phyloP scores from a whole-genome alignment of 352 stramenopile species.

The Globisporangium orthogonon region DNA sequence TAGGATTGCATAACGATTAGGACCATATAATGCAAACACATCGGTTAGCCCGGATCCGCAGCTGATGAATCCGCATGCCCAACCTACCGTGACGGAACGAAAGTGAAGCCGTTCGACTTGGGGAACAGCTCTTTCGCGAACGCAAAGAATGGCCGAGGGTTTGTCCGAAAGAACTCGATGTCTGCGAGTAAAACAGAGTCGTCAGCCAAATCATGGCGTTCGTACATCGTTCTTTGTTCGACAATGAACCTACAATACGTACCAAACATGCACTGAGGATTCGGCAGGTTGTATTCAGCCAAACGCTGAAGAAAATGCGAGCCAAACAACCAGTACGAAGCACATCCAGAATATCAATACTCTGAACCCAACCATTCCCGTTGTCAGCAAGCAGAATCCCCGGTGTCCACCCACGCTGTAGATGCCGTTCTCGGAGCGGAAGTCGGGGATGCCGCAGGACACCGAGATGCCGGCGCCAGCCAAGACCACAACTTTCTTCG shows the following conservation, averaged over 20 bases:
- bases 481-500: constrained; percentile 90
- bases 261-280: constrained; percentile 87
- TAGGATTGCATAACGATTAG: neutral
- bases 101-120: constrained; percentile 74
- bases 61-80: neutral
- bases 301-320: constrained; percentile 31
- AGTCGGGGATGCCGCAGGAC: constrained; percentile 98
- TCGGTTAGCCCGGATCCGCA: too few relatives aligned
- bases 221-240: too few relatives aligned
- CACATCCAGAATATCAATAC: constrained; percentile 1
- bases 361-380: neutral
- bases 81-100: constrained; percentile 56
- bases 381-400: neutral
- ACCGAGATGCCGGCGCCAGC: constrained; percentile 94
- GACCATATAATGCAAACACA: neutral
- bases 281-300: constrained; percentile 76
- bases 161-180: constrained; percentile 95
- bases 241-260: constrained; percentile 3
- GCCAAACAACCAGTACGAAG: neutral
- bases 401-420: constrained; percentile 72
- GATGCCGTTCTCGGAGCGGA: constrained; percentile 92
- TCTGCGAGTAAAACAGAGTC: constrained; percentile 44
- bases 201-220: neutral
- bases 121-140: constrained; percentile 91
- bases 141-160: constrained; percentile 96